phyloP scores from a whole-genome alignment of 2,329 filamentous ascomycete genomes.

The Graphiopsis chlorocephala region DNA sequence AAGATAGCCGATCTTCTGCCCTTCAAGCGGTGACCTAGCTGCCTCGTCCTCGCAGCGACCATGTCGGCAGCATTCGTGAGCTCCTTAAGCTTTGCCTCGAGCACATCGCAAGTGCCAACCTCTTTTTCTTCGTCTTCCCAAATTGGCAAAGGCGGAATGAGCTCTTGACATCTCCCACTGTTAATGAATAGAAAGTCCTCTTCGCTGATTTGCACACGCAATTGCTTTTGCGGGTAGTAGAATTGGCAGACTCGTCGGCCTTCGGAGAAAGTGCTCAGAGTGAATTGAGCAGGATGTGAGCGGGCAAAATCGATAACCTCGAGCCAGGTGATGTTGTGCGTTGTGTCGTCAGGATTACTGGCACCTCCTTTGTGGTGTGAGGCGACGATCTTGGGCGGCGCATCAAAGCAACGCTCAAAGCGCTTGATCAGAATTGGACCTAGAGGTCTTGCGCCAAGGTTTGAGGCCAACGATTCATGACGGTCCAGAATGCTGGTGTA shows the following conservation, averaged over 20 bases:
- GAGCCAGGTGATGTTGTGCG: conserved; percentile 67
- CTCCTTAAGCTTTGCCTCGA: conserved; percentile 73
- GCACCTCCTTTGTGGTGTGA: conserved; percentile 44
- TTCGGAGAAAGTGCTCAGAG: conserved; percentile 65
- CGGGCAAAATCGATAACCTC: conserved; percentile 84
- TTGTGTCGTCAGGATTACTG: conserved; percentile 41
- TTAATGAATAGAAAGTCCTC: conserved; percentile 84
- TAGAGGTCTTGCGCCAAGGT: conserved; percentile 77
- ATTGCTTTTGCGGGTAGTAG: conserved; percentile 66
- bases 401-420: conserved; percentile 83
- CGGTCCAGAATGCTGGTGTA: conserved; percentile 84
- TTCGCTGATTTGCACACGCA: conserved; percentile 79
- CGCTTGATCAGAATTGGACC: conserved; percentile 81
- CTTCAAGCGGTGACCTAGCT: conserved; percentile 77
- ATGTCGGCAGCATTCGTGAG: conserved; percentile 75
- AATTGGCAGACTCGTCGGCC: conserved; percentile 76
- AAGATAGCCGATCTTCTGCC: conserved; percentile 71
- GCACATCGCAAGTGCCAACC: conserved; percentile 75
- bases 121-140: conserved; percentile 85
- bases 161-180: conserved; percentile 76
- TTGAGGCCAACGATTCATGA: conserved; percentile 82
- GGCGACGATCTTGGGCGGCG: conserved; percentile 66
- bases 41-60: conserved; percentile 68
- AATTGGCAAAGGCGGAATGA: conserved; percentile 76
- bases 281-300: conserved; percentile 74